Evolutionary conservation across 2,329 filamentous ascomycete genomes (phyloP).

Genomic region (Waltergamsia citrina): DNA sequence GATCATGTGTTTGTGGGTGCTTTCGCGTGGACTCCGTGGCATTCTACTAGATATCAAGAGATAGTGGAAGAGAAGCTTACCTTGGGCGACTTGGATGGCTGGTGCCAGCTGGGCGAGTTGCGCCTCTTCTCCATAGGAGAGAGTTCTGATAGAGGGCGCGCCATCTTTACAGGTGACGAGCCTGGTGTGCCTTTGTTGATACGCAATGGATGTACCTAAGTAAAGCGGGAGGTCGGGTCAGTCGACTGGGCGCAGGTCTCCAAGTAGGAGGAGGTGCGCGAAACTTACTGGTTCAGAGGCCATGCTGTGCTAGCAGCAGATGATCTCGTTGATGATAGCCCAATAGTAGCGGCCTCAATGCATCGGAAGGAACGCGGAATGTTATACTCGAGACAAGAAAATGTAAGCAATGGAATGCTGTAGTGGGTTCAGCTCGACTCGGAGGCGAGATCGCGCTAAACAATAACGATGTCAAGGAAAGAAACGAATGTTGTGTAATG

Average conservation of each 20-base stretch:
- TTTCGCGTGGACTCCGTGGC: slow-evolving; percentile 35
- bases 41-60: too few species aligned
- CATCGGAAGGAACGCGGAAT: too few species aligned
- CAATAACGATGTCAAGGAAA: neutral
- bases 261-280: neutral
- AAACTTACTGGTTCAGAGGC: slow-evolving; percentile 6
- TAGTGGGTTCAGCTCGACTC: neutral
- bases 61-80: slow-evolving; percentile 13
- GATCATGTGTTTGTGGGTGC: slow-evolving; percentile 16
- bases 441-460: neutral
- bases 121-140: slow-evolving; percentile 75
- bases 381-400: too few species aligned
- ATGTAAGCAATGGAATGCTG: neutral
- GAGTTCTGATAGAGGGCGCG: slow-evolving; percentile 78
- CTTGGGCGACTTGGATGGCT: slow-evolving; percentile 31
- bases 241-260: too few species aligned
- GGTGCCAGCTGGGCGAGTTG: slow-evolving; percentile 88
- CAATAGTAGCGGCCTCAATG: too few species aligned
- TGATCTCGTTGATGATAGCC: too few species aligned
- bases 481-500: too few species aligned
- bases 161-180: slow-evolving; percentile 54
- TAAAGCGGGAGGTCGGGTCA: neutral
- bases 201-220: slow-evolving; percentile 68
- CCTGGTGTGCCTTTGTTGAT: slow-evolving; percentile 60
- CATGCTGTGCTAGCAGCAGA: too few species aligned